These are phyloP conservation scores for Xylaria sp. DNA, from an alignment of 2,329 filamentous ascomycete species.

Conservation along the genomic window DNA sequence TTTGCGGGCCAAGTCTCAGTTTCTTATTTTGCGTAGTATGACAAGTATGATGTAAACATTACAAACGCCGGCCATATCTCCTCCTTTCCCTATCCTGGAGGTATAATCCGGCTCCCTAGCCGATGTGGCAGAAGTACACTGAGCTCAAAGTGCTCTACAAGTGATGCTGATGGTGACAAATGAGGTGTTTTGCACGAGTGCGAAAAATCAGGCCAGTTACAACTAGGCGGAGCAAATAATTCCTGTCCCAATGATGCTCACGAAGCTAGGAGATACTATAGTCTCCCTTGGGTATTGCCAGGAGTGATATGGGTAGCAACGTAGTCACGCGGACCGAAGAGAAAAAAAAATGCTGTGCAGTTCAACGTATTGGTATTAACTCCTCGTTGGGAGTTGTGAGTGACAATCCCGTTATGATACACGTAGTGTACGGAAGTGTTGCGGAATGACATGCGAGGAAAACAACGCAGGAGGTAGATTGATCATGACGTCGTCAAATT, in stretches of 20 bases:
- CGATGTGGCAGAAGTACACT: slow-evolving; percentile 6
- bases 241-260: not conserved
- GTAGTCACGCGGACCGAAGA: not conserved
- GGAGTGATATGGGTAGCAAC: not conserved
- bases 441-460: slow-evolving; percentile 15
- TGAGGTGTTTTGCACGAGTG: slow-evolving; percentile 1
- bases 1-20: not conserved
- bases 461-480: slow-evolving; percentile 31
- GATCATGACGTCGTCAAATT: slow-evolving; percentile 46
- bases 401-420: slow-evolving; percentile 19
- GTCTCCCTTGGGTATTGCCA: not conserved
- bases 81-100: slow-evolving; percentile 19
- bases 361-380: slow-evolving; percentile 26
- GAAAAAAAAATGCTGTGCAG: not conserved
- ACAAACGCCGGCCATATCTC: slow-evolving; percentile 27
- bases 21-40: not conserved
- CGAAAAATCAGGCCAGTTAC: slow-evolving; percentile 3
- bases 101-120: slow-evolving; percentile 5
- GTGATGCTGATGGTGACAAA: slow-evolving; percentile 11
- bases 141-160: slow-evolving; percentile 15
- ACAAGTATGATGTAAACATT: slow-evolving; percentile 23
- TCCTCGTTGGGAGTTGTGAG: slow-evolving; percentile 3
- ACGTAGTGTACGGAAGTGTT: slow-evolving; percentile 7
- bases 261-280: not conserved
- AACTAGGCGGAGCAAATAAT: not conserved